Evolutionary conservation across 805 yeast species (phyloP).

Genomic region (Metschnikowia picachoensis): DNA sequence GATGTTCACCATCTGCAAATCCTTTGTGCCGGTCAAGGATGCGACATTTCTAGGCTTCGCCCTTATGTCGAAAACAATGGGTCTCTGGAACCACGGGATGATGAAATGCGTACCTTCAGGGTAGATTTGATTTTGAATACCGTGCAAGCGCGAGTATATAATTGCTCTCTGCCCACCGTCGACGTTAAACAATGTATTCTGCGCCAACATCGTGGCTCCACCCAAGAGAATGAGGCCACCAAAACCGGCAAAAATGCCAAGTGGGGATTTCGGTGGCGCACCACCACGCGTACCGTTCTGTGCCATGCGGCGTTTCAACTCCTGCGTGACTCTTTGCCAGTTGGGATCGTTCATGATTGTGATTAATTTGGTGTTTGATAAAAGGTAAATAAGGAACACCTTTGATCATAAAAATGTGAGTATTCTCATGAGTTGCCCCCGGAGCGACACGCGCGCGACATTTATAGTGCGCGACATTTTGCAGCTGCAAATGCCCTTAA

Average conservation of each 20-base stretch:
- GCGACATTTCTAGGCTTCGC: slow-evolving; percentile 93
- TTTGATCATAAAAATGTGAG: background rate
- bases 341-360: slow-evolving; percentile 35
- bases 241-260: slow-evolving; percentile 38
- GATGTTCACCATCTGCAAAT: slow-evolving; percentile 97
- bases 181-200: slow-evolving; percentile 48
- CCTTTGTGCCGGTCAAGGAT: slow-evolving; percentile 95
- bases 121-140: slow-evolving; percentile 78
- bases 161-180: slow-evolving; percentile 99
- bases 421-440: slow-evolving; percentile 1
- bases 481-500: background rate
- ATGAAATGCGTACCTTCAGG: slow-evolving; percentile 94
- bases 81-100: slow-evolving; percentile 93
- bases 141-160: slow-evolving; percentile 81
- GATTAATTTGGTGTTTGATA: too few relatives aligned
- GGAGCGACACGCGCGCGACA: slow-evolving; percentile 3
- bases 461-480: slow-evolving; percentile 4
- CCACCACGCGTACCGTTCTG: slow-evolving; percentile 23
- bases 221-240: slow-evolving; percentile 41
- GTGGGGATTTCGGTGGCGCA: slow-evolving; percentile 33
- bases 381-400: background rate
- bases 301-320: slow-evolving; percentile 36
- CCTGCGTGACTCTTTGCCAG: slow-evolving; percentile 40
- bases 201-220: slow-evolving; percentile 38
- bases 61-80: slow-evolving; percentile 86